Conservation (phyloP, 345 rosid species). For the Acer saccharum region DNA sequence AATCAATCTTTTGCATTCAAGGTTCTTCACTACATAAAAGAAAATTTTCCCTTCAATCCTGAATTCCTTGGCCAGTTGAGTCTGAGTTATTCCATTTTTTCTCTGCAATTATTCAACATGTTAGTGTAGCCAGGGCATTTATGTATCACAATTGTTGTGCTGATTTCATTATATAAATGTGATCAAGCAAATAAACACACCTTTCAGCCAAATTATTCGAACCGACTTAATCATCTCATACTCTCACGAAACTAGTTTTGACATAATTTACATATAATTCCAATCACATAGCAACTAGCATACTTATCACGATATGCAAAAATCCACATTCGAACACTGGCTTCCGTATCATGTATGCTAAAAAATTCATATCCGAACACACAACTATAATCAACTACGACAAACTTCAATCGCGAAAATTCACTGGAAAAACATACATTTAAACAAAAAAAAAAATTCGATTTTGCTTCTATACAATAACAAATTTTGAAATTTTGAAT, state of each 20-base stretch:
- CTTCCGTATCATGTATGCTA: too few species aligned
- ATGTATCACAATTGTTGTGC: neutral
- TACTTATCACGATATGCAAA: too few species aligned
- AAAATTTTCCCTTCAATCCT: constrained; percentile 27
- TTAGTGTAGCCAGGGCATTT: constrained; percentile 2
- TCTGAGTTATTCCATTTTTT: constrained; percentile 70
- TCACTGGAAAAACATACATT: too few species aligned
- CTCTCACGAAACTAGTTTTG: neutral
- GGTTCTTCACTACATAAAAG: constrained; percentile 28
- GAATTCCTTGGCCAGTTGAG: constrained; percentile 75
- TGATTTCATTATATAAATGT: neutral
- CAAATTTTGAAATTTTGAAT: too few species aligned
- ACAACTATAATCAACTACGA: too few species aligned
- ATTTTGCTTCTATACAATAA: too few species aligned
- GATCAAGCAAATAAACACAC: neutral
- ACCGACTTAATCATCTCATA: neutral
- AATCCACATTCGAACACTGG: too few species aligned
- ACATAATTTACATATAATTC: too few species aligned
- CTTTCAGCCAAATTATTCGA: neutral
- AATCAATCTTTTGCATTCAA: constrained; percentile 73
- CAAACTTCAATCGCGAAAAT: too few species aligned
- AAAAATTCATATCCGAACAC: too few species aligned
- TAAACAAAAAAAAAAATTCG: too few species aligned
- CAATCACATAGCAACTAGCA: too few species aligned
- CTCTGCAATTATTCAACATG: constrained; percentile 38